Evolutionary conservation across 768 basidiomycete species (phyloP).

Genomic region (Leccinum boreale): DNA sequence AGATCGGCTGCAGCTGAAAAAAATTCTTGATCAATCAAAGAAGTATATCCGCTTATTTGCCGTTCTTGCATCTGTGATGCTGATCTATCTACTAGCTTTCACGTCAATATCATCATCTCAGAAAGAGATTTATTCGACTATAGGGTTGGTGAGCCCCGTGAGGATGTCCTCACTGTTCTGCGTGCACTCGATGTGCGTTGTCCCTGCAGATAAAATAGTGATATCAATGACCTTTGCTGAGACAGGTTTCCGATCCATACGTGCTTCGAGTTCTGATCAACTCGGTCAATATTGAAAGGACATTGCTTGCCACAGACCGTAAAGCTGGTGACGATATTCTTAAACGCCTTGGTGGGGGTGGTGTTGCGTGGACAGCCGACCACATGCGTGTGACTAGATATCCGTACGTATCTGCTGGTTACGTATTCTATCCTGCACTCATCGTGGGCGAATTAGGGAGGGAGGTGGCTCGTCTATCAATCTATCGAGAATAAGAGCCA

Average conservation of each 20-base stretch:
- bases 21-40: constrained; percentile 51
- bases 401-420: constrained; percentile 42
- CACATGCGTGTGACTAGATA: constrained; percentile 61
- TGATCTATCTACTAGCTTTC: constrained; percentile 36
- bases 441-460: constrained; percentile 41
- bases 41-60: constrained; percentile 50
- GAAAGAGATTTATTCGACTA: constrained; percentile 82
- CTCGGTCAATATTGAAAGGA: constrained; percentile 64
- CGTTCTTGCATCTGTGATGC: background rate
- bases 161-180: constrained; percentile 65
- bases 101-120: constrained; percentile 57
- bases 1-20: constrained; percentile 57
- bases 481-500: constrained; percentile 26
- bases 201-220: background rate
- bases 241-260: constrained; percentile 68
- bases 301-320: constrained; percentile 63
- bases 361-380: constrained; percentile 62
- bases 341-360: constrained; percentile 41
- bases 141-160: constrained; percentile 64
- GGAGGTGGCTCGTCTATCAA: constrained; percentile 61
- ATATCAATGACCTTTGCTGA: background rate
- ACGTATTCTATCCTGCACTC: background rate
- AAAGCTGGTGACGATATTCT: constrained; percentile 57
- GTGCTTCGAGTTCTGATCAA: constrained; percentile 84
- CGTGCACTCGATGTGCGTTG: constrained; percentile 71